Percentiles rank a stretch among this genome's conserved stretches.
Evolutionary conservation across 2,329 filamentous ascomycete species (phyloP).

Genomic region (Mycosphaerella arachidis): DNA sequence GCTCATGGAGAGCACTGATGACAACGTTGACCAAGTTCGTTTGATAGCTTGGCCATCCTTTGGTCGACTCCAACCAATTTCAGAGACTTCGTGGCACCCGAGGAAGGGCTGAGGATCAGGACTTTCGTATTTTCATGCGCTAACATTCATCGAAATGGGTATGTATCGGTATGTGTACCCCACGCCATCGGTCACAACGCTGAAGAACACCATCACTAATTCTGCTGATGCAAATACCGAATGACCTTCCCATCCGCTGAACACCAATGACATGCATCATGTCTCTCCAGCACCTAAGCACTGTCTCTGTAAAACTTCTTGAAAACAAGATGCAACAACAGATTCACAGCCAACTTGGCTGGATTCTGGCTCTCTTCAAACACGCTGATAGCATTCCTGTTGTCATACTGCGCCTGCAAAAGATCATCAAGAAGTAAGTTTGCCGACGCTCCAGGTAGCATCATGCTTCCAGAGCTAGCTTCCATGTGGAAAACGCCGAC

Average conservation of each 20-base stretch:
- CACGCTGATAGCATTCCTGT: conserved; percentile 90
- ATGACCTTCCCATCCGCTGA: background rate
- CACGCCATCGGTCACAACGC: background rate
- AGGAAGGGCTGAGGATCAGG: background rate
- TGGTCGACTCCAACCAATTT: background rate
- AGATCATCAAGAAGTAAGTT: conserved; percentile 87
- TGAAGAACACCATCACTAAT: background rate
- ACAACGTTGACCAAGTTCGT: background rate
- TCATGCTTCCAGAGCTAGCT: conserved; percentile 84
- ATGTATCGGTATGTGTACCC: conserved; percentile 2
- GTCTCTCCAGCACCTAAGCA: conserved; percentile 6
- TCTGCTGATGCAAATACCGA: background rate
- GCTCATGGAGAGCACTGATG: background rate
- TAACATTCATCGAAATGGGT: background rate
- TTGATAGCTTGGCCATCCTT: background rate
- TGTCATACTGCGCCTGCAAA: conserved; percentile 94
- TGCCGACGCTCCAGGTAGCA: conserved; percentile 89
- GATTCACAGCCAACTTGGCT: conserved; percentile 88
- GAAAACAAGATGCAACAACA: conserved; percentile 93
- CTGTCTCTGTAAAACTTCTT: conserved; percentile 83
- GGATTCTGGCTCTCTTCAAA: conserved; percentile 60
- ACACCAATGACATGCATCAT: background rate
- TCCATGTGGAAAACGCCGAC: conserved; percentile 93
- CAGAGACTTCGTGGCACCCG: background rate
- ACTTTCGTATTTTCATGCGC: background rate